Evolutionary conservation across 371 early-diverging fungal genomes (phyloP), one percentile per base, ranked within the genome.

Genomic region (Mortierella polycephala): DNA sequence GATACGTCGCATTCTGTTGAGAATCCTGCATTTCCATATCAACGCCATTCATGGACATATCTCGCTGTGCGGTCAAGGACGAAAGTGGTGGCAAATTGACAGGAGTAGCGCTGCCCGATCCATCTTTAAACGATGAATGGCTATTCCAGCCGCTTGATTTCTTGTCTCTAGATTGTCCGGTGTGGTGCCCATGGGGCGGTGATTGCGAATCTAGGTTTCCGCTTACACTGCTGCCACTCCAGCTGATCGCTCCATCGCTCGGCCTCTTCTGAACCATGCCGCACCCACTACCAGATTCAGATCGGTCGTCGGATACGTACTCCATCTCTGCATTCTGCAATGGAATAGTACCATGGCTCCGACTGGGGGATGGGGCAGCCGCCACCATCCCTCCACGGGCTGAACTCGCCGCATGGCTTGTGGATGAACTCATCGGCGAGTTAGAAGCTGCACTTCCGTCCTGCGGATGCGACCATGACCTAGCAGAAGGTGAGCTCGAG

Each of bases 11-110:
- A 47, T n/a, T 47, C 5, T n/a, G 47, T 4, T 57, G 66, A 7
- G 71, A 51, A 9, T 76, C 77, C 14, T 76, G 68, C 61, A 70
- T 71, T 4, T 76, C 77, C 60, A 63, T 71, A 21, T 71, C 75
- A 14, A 12, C 50, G 6, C 41, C 7, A 20, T 7, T 14, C 14
- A 58, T 18, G 40, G 21, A 12, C 30, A 30, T 30, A 2, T 30
- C 30, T 30, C 30, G 30, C 30, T 30, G 30, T 41, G 14, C 37
- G 18, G 59, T 40, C 16, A 58, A 16, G 11, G 58, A 16, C 9
- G 58, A 62, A 7, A 52, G 41, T 40, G 63, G 66, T 37, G 56
- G 57, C 51, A 51, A 16, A 52, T 23, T 55, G 8, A 41, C 12
- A 41, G 60, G 56, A 55, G 7, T 20, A 30, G 30, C 4, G 4